These are phyloP conservation scores for Globisporangium radiosum DNA, from an alignment of 352 stramenopile genomes.

Conservation along the genomic window DNA sequence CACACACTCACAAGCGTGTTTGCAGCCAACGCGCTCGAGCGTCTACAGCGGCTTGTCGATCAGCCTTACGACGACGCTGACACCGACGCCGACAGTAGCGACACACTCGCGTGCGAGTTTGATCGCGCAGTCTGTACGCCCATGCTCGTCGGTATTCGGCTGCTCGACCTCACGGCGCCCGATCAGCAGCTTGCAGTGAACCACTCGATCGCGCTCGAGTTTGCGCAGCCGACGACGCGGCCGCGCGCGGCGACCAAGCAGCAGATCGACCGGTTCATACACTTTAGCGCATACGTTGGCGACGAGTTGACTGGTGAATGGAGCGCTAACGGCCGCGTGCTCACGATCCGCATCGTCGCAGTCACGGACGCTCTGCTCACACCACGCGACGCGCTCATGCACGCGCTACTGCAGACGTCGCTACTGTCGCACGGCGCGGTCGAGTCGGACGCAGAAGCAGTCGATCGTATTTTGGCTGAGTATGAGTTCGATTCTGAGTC, in stretches of 20 bases:
- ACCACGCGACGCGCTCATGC: conserved; percentile 35
- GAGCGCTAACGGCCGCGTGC: conserved; percentile 26
- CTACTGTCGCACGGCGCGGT: conserved; percentile 4
- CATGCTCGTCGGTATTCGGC: conserved; percentile 38
- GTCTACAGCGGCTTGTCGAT: not conserved
- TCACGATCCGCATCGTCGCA: conserved; percentile 34
- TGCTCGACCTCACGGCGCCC: conserved; percentile 27
- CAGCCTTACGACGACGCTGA: not conserved
- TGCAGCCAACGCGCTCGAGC: not conserved
- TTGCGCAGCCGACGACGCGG: conserved; percentile 44
- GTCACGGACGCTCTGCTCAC: conserved; percentile 30
- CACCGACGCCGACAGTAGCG: not conserved
- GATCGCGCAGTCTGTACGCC: conserved; percentile 46
- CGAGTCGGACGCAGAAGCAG: not conserved
- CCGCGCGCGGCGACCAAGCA: conserved; percentile 22
- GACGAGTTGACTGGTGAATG: conserved; percentile 33
- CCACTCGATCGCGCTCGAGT: conserved; percentile 49
- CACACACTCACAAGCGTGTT: not conserved
- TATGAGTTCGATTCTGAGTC: not conserved
- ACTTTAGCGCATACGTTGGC: conserved; percentile 54
- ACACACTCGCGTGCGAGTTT: conserved; percentile 35
- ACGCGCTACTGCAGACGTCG: conserved; percentile 28
- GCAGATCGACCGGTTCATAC: conserved; percentile 36
- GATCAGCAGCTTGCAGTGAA: conserved; percentile 23
- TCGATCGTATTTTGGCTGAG: too few relatives aligned